A percentile compares a stretch with the other conserved stretches of the same genome.
Evolutionary conservation across 2,329 filamentous ascomycete genomes (phyloP).

Genomic region (Thielaviopsis populi): DNA sequence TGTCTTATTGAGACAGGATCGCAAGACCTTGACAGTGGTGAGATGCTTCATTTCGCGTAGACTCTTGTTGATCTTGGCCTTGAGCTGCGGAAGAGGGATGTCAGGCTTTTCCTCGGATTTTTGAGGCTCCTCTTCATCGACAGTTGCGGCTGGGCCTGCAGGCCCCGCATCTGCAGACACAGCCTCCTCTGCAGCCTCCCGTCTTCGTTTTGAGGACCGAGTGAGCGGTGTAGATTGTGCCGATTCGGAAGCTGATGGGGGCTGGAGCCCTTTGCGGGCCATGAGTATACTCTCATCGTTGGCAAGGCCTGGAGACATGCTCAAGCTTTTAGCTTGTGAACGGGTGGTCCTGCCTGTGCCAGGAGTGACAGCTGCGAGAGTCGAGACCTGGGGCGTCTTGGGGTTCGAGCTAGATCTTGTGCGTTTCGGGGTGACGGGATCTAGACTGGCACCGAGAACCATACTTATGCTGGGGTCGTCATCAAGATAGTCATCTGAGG

Average conservation of each 20-base stretch:
- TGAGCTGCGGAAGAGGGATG: slow-evolving; percentile 25
- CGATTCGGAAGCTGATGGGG: not conserved
- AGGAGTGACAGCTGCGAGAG: not conserved
- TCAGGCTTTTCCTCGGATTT: slow-evolving; percentile 20
- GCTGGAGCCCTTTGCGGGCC: slow-evolving; percentile 6
- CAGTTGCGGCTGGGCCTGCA: not conserved
- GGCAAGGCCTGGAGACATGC: slow-evolving; percentile 8
- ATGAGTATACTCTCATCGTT: slow-evolving; percentile 5
- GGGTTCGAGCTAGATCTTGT: not conserved
- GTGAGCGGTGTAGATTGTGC: not conserved
- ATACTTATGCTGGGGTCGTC: slow-evolving; percentile 12
- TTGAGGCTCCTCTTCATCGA: not conserved
- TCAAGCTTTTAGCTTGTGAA: slow-evolving; percentile 14
- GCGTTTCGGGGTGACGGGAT: not conserved
- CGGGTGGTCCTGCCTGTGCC: slow-evolving; percentile 12
- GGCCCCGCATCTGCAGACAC: not conserved
- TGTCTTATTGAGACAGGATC: slow-evolving; percentile 24
- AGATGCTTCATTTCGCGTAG: slow-evolving; percentile 39
- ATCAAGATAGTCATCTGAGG: slow-evolving; percentile 3
- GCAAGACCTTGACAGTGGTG: slow-evolving; percentile 36
- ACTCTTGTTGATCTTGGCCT: slow-evolving; percentile 31
- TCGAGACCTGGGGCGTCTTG: not conserved
- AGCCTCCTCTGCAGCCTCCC: not conserved
- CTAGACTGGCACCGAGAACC: slow-evolving; percentile 4
- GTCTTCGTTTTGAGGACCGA: not conserved